Conservation (phyloP, 2,329 filamentous ascomycete genomes). For the Coniochaeta hoffmannii region DNA sequence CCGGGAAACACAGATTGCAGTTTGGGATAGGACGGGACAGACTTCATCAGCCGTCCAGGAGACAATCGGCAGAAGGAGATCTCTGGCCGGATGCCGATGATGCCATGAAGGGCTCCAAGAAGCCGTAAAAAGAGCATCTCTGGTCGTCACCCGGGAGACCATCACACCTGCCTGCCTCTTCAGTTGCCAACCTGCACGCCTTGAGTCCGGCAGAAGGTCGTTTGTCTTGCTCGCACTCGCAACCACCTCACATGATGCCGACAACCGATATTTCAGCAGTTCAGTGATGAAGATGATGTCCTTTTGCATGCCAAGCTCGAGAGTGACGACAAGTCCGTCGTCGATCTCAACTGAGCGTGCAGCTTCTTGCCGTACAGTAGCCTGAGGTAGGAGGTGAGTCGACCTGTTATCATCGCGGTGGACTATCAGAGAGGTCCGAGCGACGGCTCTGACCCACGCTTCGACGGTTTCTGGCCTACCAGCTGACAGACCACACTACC, state of each 20-base stretch:
- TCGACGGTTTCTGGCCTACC: background rate
- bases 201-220: background rate
- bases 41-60: conserved; percentile 1
- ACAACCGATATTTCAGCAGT: background rate
- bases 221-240: background rate
- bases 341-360: background rate
- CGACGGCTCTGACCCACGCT: background rate
- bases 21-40: conserved; percentile 1
- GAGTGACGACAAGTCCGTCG: background rate
- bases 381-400: background rate
- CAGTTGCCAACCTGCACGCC: background rate
- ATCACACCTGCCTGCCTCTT: background rate
- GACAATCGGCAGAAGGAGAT: background rate
- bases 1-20: background rate
- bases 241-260: background rate
- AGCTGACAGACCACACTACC: background rate
- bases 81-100: background rate
- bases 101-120: too few relatives aligned
- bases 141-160: background rate
- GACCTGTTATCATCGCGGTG: background rate
- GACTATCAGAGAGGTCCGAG: background rate
- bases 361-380: background rate
- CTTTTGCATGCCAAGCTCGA: background rate
- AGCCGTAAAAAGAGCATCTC: too few relatives aligned
- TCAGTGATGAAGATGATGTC: background rate